Evolutionary conservation across 2,329 filamentous ascomycete species (phyloP), one percentile per base, ranked within the genome.

Genomic region (Neonectria sp.): DNA sequence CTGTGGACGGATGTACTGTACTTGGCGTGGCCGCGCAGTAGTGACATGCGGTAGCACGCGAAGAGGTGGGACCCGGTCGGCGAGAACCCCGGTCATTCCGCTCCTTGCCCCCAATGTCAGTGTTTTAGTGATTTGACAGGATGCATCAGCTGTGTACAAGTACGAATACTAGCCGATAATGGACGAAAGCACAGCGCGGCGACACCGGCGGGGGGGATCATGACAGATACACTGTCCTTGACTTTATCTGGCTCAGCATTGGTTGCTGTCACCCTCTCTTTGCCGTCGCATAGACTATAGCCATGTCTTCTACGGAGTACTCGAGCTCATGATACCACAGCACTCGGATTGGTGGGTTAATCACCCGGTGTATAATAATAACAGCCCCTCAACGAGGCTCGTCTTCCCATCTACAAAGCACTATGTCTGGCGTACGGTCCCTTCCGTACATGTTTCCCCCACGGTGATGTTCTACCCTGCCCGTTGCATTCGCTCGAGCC

Each of bases 71-170:
- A 58, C 33, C 63, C 25, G 33, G 58, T 72, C 73, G 73, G 73
- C 12, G 66, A 75, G 73, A 75, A 75, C 62, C 71, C 73, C 73
- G 73, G 68, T 53, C 55, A 13, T 12, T 37, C 15, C 25, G 58
- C 35, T 48, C 51, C 58, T 31, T 60, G 56, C 61, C 65, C 65
- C 61, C 65, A 65, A 65, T 49, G 37, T 48, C 40, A 45, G 40
- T 27, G n/a, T 21, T 21, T 25, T 24, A 3, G 24, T 6, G 35
- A 13, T 37, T 37, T 37, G 13, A 37, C 5, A 40, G 15, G 37
- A n/a, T 40, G 13, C 35, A 40, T n/a, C 15, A 17, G 17, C 15
- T 3, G 13, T 40, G 15, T 17, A 40, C 37, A 17, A 40, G 37
- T 40, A 17, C 37, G 37, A 40, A 40, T 40, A 35, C 33, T 7